phyloP scores from a whole-genome alignment of 2,329 filamentous ascomycete species.

The Ophiosphaerella narmari region DNA sequence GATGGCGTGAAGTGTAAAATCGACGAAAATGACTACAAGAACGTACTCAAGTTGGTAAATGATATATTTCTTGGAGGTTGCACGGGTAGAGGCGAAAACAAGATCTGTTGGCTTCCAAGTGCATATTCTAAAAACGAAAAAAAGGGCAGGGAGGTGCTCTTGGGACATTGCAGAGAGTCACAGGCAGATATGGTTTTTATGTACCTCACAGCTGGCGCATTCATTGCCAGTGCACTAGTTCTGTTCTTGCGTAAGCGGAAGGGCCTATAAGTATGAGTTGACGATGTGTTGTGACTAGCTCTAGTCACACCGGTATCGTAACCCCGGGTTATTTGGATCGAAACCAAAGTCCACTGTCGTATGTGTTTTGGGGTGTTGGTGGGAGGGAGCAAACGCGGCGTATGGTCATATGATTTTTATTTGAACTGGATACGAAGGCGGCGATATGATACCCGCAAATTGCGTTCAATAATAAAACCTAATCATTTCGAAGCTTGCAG shows the following conservation, averaged over 20 bases:
- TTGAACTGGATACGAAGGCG: neutral
- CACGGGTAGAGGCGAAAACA: neutral
- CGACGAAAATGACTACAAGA: neutral
- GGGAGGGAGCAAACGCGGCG: too few relatives aligned
- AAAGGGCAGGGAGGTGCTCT: neutral
- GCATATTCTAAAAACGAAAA: neutral
- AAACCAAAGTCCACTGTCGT: neutral
- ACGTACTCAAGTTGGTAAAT: conserved; percentile 8
- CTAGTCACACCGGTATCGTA: neutral
- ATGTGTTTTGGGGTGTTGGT: too few relatives aligned
- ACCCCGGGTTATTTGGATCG: neutral
- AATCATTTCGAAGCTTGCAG: too few relatives aligned
- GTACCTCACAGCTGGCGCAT: conserved; percentile 23
- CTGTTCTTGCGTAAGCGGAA: conserved; percentile 15
- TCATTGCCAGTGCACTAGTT: conserved; percentile 15
- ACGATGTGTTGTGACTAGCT: neutral
- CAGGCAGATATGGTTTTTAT: conserved; percentile 34
- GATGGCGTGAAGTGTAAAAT: conserved; percentile 14
- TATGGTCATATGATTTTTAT: neutral
- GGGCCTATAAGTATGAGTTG: conserved; percentile 6
- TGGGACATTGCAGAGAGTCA: conserved; percentile 22
- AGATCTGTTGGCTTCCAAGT: neutral
- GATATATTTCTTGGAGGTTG: conserved; percentile 26
- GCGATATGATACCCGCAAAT: neutral
- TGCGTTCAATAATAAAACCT: neutral